phyloP scores from a whole-genome alignment of 2,329 filamentous ascomycete genomes.

The Pseudogymnoascus sp. region DNA sequence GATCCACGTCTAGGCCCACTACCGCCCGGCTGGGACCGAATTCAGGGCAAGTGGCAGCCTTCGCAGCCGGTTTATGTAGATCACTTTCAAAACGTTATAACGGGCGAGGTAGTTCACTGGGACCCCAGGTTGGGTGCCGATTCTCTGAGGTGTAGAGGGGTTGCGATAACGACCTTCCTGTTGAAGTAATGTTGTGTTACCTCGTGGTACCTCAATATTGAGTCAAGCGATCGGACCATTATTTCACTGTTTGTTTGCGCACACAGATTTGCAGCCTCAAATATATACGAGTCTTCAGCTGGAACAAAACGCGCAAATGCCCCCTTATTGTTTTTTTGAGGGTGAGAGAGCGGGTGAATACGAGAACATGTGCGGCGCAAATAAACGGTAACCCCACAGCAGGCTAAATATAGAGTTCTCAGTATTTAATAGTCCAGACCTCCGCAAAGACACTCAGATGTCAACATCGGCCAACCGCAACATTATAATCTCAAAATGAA shows the following conservation, averaged over 20 bases:
- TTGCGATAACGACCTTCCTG: neutral
- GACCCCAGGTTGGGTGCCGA: neutral
- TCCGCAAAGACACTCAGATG: neutral
- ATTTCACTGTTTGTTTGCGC: neutral
- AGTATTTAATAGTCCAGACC: neutral
- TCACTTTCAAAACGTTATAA: neutral
- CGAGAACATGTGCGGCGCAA: neutral
- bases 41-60: neutral
- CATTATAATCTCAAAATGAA: neutral
- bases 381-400: neutral
- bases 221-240: neutral
- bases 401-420: neutral
- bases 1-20: neutral
- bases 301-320: neutral
- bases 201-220: no score
- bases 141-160: neutral
- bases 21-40: neutral
- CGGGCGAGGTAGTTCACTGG: neutral
- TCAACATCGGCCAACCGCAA: neutral
- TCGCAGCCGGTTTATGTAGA: neutral
- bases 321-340: neutral
- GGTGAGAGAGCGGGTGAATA: neutral
- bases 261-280: neutral
- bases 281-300: neutral
- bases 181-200: neutral